Evolutionary conservation across 352 stramenopile genomes (phyloP).

Genomic region (Phytophthora uliginosa): DNA sequence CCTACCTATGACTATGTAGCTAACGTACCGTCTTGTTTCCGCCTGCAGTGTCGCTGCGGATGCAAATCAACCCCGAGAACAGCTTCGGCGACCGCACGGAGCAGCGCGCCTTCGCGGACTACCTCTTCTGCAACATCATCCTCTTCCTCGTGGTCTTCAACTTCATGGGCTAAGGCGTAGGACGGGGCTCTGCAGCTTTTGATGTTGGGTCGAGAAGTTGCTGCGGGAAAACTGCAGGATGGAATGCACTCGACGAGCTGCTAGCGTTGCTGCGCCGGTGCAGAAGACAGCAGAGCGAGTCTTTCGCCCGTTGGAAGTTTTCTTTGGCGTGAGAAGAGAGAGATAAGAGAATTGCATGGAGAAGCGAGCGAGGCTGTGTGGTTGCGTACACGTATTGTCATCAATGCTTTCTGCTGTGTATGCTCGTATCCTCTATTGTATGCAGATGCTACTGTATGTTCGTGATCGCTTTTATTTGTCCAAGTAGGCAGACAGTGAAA

Average conservation of each 20-base stretch:
- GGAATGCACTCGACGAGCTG: not conserved
- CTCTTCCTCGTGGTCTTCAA: conserved; percentile 95
- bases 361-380: conserved; percentile 1
- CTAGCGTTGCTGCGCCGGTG: not conserved
- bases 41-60: conserved; percentile 84
- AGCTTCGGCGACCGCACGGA: conserved; percentile 85
- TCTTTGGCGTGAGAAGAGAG: conserved; percentile 6
- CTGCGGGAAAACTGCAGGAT: not conserved
- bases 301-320: not conserved
- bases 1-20: not conserved
- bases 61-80: conserved; percentile 93
- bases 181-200: not conserved
- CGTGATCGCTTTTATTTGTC: too few species aligned
- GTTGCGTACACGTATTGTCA: not conserved
- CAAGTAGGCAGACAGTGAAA: too few species aligned
- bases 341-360: conserved; percentile 32
- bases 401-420: not conserved
- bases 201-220: not conserved
- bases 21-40: not conserved
- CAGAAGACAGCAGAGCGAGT: not conserved
- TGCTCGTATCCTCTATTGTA: too few species aligned
- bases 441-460: too few species aligned
- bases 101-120: conserved; percentile 92
- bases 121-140: conserved; percentile 94
- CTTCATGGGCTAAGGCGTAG: conserved; percentile 89